Base-by-base conservation (phyloP, 2,329 filamentous ascomycete species). In the Aspergillus spinulosporus region DNA sequence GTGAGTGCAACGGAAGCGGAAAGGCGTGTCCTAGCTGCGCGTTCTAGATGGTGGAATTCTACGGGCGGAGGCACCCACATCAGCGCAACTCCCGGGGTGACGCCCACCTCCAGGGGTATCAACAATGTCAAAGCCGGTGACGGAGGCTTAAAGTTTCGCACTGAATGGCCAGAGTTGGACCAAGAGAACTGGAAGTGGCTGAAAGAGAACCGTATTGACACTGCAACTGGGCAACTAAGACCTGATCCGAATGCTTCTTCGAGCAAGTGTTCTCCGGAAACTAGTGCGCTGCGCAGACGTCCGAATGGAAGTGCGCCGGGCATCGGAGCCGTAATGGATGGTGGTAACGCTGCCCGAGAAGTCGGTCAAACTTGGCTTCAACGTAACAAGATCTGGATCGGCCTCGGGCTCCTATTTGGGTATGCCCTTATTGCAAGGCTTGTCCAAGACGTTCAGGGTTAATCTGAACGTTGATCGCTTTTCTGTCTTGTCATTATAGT, bases 1-100 rank as follows among this genome's bases (percentile, higher is more conserved):
- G 85, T 99, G 31, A 87, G 88, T 4, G 90, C 87, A 14, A 88
- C 85, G 0, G 84, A 90, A 49, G 79, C 83, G 3, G 92, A 97
- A 78, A 85, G 93, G 59, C 88, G 85, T 72, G 83, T 88, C 66
- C 85, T 92, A 49, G 92, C 94, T 0, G 81, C 83, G 26, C 83
- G 89, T 60, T 90, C 90, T 12, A 81, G 90, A 53, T 99, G 94
- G 94, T 97, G 92, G 92, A 99, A 99, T 76, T 90, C 87, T 34
- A 97, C 93, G 0, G 92, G 93, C 40, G 92, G 91, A 51, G 93
- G 93, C 5, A 89, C 88, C 2, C 84, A 87, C 59, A 70, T 75
- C 32, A 76, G 74, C 47, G 74, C 75, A 2, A 73, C 79, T 2
- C 70, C 77, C 1, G 79, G 79, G 3, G 73, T 81, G 12, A 85